phyloP scores from a whole-genome alignment of 768 basidiomycete genomes.

The Lanmaoa rubissima region DNA sequence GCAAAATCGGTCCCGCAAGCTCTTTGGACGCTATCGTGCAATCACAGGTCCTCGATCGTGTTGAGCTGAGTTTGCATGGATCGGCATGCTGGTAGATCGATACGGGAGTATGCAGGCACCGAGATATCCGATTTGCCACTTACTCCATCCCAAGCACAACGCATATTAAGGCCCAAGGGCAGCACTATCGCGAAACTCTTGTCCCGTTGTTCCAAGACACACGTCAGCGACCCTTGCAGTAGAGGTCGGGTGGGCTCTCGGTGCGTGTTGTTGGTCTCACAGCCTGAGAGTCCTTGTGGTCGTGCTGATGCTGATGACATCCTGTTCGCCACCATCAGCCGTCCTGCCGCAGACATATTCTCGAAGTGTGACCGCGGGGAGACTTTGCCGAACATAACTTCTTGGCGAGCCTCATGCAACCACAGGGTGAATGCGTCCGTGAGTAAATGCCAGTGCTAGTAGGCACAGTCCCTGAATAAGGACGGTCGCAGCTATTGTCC shows the following conservation, averaged over 20 bases:
- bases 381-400: not conserved
- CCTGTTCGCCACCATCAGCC: not conserved
- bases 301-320: not conserved
- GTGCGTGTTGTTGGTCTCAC: not conserved
- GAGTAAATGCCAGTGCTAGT: not conserved
- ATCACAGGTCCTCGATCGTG: not conserved
- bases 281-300: not conserved
- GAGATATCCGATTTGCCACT: not conserved
- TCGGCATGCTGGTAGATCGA: not conserved
- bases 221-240: not conserved
- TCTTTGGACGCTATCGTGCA: not conserved
- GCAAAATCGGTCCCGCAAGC: not conserved
- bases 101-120: slow-evolving; percentile 9
- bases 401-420: not conserved
- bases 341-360: not conserved
- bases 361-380: slow-evolving; percentile 1
- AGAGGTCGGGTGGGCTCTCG: not conserved
- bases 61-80: not conserved
- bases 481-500: too few species aligned
- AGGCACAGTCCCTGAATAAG: not conserved
- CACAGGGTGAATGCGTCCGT: not conserved
- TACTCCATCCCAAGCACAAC: not conserved
- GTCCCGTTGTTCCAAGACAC: not conserved
- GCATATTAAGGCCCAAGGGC: not conserved
- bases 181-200: not conserved